phyloP scores from a whole-genome alignment of 129 eudicot species.

The Lonicera japonica region DNA sequence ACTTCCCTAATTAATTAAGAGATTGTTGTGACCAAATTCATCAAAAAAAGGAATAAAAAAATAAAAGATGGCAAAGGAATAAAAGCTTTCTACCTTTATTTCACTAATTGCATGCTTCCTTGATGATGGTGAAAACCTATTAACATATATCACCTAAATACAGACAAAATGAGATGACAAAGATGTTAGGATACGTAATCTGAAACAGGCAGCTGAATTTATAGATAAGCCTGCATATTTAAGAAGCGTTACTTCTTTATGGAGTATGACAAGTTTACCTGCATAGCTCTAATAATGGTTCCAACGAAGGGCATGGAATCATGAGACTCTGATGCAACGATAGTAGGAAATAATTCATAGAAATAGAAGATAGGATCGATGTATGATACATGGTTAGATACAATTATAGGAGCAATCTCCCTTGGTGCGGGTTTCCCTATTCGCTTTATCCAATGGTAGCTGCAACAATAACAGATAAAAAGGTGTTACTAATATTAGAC shows the following conservation, averaged over 20 bases:
- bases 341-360: slow-evolving; percentile 82
- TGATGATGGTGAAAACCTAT: slow-evolving; percentile 74
- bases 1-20: too few relatives aligned
- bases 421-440: slow-evolving; percentile 96
- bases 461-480: slow-evolving; percentile 23
- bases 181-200: background rate
- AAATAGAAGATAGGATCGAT: slow-evolving; percentile 91
- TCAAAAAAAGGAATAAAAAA: background rate
- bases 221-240: background rate
- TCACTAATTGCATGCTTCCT: slow-evolving; percentile 82
- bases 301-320: slow-evolving; percentile 96
- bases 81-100: slow-evolving; percentile 78
- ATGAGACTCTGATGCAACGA: slow-evolving; percentile 94
- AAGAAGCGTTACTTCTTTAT: background rate
- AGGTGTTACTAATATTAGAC: background rate
- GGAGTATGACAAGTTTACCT: slow-evolving; percentile 36
- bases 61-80: background rate
- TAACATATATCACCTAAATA: slow-evolving; percentile 82
- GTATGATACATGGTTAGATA: slow-evolving; percentile 92
- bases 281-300: slow-evolving; percentile 96
- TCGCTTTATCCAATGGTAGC: slow-evolving; percentile 91
- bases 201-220: background rate
- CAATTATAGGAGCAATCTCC: slow-evolving; percentile 84
- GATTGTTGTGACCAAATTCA: background rate
- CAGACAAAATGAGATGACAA: background rate